These are phyloP conservation scores for Neonectria punicea DNA, from an alignment of 2,329 filamentous ascomycete species.

Conservation along the genomic window DNA sequence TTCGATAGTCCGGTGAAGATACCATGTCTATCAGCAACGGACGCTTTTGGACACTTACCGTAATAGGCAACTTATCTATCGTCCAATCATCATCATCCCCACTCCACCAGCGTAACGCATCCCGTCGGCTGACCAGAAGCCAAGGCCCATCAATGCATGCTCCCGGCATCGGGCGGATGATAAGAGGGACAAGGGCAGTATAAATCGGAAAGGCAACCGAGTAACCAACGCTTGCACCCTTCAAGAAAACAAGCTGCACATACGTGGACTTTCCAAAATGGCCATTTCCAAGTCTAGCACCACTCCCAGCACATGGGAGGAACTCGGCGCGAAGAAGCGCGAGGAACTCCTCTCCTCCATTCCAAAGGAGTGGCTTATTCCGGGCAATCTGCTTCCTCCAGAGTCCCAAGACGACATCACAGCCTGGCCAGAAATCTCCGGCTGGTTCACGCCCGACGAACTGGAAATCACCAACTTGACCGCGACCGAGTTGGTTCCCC, in stretches of 20 bases:
- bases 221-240: neutral
- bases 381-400: slow-evolving; percentile 62
- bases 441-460: slow-evolving; percentile 66
- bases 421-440: slow-evolving; percentile 64
- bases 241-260: neutral
- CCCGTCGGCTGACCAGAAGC: neutral
- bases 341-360: slow-evolving; percentile 54
- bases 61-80: neutral
- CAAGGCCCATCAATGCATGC: neutral
- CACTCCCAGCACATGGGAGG: slow-evolving; percentile 29
- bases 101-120: neutral
- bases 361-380: slow-evolving; percentile 67
- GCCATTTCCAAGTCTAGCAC: slow-evolving; percentile 15
- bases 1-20: no score
- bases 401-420: slow-evolving; percentile 62
- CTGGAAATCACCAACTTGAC: slow-evolving; percentile 59
- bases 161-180: slow-evolving; percentile 1
- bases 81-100: neutral
- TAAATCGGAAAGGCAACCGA: neutral
- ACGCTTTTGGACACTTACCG: neutral
- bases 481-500: slow-evolving; percentile 48
- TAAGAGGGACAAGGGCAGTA: neutral
- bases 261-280: neutral
- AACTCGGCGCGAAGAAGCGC: slow-evolving; percentile 30
- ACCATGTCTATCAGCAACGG: neutral